Evolutionary conservation across 2,329 filamentous ascomycete genomes (phyloP).

Genomic region (Colletotrichum chrysophilum): DNA sequence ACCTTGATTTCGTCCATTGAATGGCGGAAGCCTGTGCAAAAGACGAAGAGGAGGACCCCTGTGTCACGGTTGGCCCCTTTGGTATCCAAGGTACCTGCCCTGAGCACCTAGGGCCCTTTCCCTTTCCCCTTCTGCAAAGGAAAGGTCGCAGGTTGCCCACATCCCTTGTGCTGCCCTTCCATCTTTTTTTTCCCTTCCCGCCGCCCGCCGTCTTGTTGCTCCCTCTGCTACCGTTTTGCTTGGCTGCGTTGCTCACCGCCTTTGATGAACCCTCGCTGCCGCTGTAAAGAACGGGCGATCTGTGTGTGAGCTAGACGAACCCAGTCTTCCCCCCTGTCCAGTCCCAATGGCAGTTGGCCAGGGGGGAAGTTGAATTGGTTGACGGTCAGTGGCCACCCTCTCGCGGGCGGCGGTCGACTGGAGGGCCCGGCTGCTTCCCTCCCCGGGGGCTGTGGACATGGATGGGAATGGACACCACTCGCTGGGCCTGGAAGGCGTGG

Average conservation of each 20-base stretch:
- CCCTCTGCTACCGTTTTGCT: neutral
- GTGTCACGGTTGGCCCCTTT: neutral
- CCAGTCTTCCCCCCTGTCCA: neutral
- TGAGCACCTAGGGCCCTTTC: neutral
- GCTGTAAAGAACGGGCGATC: neutral
- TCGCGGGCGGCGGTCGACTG: neutral
- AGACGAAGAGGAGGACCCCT: neutral
- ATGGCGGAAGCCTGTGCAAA: neutral
- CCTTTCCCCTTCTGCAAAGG: neutral
- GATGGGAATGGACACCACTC: neutral
- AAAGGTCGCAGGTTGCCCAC: neutral
- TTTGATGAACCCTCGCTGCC: neutral
- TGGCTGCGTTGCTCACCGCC: slow-evolving; percentile 7
- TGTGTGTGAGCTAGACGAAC: neutral
- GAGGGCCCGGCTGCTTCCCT: neutral
- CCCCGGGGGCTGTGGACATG: neutral
- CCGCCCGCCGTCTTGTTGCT: neutral
- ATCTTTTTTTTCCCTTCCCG: slow-evolving; percentile 6
- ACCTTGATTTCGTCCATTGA: neutral
- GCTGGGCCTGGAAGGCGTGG: neutral
- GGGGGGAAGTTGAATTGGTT: neutral
- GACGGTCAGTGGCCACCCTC: neutral
- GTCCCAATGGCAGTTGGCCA: neutral
- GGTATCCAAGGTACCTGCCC: neutral
- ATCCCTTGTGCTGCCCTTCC: neutral